Percentiles rank a stretch among this genome's conserved stretches.
phyloP scores from a whole-genome alignment of 129 eudicot species.

The Helianthus tuberosus region DNA sequence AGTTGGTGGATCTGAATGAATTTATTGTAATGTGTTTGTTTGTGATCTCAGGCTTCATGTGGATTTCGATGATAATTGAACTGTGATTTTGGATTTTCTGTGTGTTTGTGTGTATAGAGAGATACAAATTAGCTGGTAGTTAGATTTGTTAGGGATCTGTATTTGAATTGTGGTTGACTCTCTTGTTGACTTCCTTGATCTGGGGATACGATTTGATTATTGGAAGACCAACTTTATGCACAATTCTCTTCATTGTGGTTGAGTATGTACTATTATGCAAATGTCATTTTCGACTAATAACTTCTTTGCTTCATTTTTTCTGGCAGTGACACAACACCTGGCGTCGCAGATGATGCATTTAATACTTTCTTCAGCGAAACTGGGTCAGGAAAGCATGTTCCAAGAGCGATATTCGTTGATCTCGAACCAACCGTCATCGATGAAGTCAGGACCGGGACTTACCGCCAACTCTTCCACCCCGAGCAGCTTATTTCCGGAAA shows the following conservation, averaged over 20 bases:
- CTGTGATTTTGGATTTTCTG: slow-evolving; percentile 8
- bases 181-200: neutral
- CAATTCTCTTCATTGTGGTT: neutral
- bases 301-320: neutral
- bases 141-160: slow-evolving; percentile 22
- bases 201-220: neutral
- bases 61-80: slow-evolving; percentile 10
- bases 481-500: slow-evolving; percentile 40
- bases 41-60: neutral
- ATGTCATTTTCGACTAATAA: neutral
- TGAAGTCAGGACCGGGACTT: slow-evolving; percentile 33
- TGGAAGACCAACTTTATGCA: neutral
- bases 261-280: slow-evolving; percentile 5
- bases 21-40: neutral
- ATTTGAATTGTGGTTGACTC: slow-evolving; percentile 25
- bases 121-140: neutral
- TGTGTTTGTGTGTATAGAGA: neutral
- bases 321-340: slow-evolving; percentile 39
- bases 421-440: slow-evolving; percentile 40
- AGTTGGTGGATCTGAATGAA: slow-evolving; percentile 4
- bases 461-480: slow-evolving; percentile 37
- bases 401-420: slow-evolving; percentile 37
- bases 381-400: slow-evolving; percentile 34
- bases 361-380: slow-evolving; percentile 39
- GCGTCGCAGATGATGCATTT: slow-evolving; percentile 32